These are phyloP conservation scores for Suhomyces terraborum DNA, from an alignment of 1,139 yeast genomes.

Conservation along the genomic window DNA sequence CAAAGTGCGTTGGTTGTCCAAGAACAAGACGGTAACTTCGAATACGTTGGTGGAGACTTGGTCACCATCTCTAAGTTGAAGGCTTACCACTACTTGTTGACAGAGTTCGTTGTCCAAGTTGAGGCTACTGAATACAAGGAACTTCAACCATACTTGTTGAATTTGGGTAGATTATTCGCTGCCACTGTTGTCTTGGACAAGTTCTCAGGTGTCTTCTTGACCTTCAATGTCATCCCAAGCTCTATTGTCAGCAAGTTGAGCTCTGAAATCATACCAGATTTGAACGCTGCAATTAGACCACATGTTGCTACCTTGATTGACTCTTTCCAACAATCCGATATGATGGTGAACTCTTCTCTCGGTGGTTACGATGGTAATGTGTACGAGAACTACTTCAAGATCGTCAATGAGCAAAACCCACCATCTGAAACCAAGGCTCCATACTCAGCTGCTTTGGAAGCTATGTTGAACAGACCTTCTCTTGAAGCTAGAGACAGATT, in stretches of 20 bases:
- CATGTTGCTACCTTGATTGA: constrained; percentile 85
- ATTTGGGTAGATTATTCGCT: constrained; percentile 55
- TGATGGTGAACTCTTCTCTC: constrained; percentile 79
- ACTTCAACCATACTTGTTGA: constrained; percentile 34
- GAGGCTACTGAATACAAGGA: constrained; percentile 25
- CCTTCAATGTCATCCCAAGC: constrained; percentile 56
- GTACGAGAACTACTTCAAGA: constrained; percentile 70
- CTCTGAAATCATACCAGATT: constrained; percentile 43
- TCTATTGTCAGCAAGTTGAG: constrained; percentile 49
- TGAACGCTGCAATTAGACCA: constrained; percentile 58
- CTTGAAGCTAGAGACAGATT: constrained; percentile 51
- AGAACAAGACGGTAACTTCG: constrained; percentile 51
- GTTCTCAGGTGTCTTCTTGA: constrained; percentile 76
- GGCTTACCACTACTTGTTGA: constrained; percentile 57
- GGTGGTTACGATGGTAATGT: constrained; percentile 87
- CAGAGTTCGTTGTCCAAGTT: constrained; percentile 42
- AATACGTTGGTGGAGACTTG: constrained; percentile 60
- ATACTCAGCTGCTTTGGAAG: constrained; percentile 53
- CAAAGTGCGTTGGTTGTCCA: constrained; percentile 49
- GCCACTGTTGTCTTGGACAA: constrained; percentile 69
- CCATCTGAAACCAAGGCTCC: constrained; percentile 61
- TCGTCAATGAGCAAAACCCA: constrained; percentile 54
- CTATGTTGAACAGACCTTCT: constrained; percentile 54
- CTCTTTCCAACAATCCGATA: constrained; percentile 84
- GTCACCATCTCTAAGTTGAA: constrained; percentile 62